phyloP scores from a whole-genome alignment of 1,139 yeast species.

The Diutina mesorugosa region DNA sequence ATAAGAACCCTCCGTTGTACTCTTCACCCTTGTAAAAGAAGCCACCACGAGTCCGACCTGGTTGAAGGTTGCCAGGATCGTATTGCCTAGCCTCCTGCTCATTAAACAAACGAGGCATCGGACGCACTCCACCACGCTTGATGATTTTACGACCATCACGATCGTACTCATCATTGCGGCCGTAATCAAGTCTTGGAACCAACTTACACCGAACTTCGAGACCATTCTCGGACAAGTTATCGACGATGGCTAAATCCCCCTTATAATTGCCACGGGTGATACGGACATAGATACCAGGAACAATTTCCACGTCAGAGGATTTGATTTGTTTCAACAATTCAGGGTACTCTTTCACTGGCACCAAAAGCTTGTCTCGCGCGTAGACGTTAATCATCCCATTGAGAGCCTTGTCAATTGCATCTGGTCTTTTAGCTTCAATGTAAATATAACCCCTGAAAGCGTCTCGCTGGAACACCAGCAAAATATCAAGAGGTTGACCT shows the following conservation, averaged over 20 bases:
- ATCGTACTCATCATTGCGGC: constrained; percentile 48
- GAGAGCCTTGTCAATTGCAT: constrained; percentile 82
- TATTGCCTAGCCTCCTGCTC: constrained; percentile 52
- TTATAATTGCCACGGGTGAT: constrained; percentile 84
- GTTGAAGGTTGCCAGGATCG: constrained; percentile 46
- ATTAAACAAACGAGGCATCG: constrained; percentile 75
- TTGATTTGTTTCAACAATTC: constrained; percentile 84
- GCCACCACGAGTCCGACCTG: constrained; percentile 64
- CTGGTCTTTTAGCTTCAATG: constrained; percentile 86
- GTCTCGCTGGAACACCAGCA: constrained; percentile 92
- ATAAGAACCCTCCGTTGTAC: constrained; percentile 76
- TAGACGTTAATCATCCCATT: constrained; percentile 83
- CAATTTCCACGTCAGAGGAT: constrained; percentile 74
- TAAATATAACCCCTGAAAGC: constrained; percentile 84
- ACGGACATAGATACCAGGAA: constrained; percentile 88
- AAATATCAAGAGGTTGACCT: constrained; percentile 53
- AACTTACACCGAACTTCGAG: constrained; percentile 84
- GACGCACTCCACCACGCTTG: constrained; percentile 43
- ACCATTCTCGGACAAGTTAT: constrained; percentile 87
- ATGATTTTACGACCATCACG: constrained; percentile 38
- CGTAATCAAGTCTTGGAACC: constrained; percentile 90
- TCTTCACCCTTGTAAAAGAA: constrained; percentile 79
- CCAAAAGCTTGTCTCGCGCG: constrained; percentile 59
- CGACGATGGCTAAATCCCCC: constrained; percentile 88
- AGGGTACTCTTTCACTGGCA: constrained; percentile 93